Evolutionary conservation across 352 stramenopile species (phyloP).

Genomic region (Phytopythium chamaehyphon): DNA sequence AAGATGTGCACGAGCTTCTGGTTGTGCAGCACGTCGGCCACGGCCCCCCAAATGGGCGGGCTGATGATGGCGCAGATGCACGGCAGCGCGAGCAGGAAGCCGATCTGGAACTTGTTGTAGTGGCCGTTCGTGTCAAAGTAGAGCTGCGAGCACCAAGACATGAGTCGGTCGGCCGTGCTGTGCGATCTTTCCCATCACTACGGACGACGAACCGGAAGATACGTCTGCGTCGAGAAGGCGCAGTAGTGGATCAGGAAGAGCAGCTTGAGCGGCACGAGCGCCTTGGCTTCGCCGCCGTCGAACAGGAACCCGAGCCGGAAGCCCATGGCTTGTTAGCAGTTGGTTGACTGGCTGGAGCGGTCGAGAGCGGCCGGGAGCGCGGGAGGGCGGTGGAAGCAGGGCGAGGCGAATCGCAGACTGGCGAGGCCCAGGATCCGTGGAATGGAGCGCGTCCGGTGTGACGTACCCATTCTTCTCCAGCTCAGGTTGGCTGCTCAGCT

Average conservation of each 20-base stretch:
- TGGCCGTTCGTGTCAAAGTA: constrained; percentile 48
- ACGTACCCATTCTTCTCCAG: not conserved
- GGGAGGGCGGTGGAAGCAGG: no score
- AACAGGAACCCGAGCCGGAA: constrained; percentile 39
- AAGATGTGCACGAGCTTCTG: constrained; percentile 64
- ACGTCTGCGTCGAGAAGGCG: constrained; percentile 57
- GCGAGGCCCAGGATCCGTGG: not conserved
- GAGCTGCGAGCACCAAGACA: constrained; percentile 28
- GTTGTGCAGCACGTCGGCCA: constrained; percentile 56
- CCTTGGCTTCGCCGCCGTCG: constrained; percentile 53
- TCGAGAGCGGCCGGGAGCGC: no score
- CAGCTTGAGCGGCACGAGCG: constrained; percentile 67
- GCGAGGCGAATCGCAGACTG: constrained; percentile 5
- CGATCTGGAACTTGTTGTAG: constrained; percentile 78
- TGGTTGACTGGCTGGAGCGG: no score
- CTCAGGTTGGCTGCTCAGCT: not conserved
- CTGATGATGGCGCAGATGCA: constrained; percentile 69
- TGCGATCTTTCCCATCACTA: no score
- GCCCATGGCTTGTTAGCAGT: no score
- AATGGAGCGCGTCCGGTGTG: not conserved
- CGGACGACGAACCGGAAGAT: not conserved
- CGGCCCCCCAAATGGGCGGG: constrained; percentile 60
- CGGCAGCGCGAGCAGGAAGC: constrained; percentile 55
- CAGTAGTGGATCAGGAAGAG: constrained; percentile 68
- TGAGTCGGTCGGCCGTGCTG: no score